phyloP scores from a whole-genome alignment of 1,284 basidiomycete genomes.

The Rhodofomes roseus region DNA sequence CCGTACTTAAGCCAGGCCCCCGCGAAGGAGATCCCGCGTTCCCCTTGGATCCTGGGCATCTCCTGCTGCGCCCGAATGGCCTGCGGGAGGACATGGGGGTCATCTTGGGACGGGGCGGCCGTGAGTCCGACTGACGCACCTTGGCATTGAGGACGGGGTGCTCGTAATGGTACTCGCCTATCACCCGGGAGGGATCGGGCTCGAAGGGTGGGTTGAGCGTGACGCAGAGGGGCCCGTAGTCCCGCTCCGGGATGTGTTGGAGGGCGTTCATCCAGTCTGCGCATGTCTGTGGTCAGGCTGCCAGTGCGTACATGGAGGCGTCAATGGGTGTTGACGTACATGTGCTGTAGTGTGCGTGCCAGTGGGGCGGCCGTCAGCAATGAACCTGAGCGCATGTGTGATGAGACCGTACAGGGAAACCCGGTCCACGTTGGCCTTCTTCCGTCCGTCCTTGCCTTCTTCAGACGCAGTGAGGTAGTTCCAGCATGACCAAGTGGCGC shows the following conservation, averaged over 20 bases:
- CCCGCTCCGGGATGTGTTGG: slow-evolving; percentile 58
- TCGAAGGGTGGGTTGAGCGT: slow-evolving; percentile 75
- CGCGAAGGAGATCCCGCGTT: slow-evolving; percentile 62
- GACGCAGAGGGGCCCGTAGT: slow-evolving; percentile 69
- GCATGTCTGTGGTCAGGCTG: not conserved
- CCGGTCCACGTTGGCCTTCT: slow-evolving; percentile 50
- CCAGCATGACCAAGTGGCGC: slow-evolving; percentile 71
- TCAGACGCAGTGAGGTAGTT: slow-evolving; percentile 64
- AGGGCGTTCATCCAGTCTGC: slow-evolving; percentile 78
- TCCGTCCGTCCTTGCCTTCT: slow-evolving; percentile 30
- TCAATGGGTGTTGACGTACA: not conserved
- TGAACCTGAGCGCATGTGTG: not conserved
- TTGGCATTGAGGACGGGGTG: slow-evolving; percentile 61
- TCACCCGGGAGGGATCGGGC: slow-evolving; percentile 45
- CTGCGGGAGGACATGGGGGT: slow-evolving; percentile 20
- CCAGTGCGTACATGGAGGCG: not conserved
- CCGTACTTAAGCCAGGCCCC: slow-evolving; percentile 82
- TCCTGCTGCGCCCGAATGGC: slow-evolving; percentile 55
- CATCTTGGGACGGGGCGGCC: not conserved
- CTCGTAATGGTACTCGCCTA: slow-evolving; percentile 60
- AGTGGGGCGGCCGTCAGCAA: not conserved
- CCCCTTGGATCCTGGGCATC: slow-evolving; percentile 61
- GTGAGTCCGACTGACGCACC: slow-evolving; percentile 26
- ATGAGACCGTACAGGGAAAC: slow-evolving; percentile 56
- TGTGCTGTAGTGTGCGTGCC: not conserved